Base-by-base conservation (phyloP, 2,329 filamentous ascomycete genomes). In the Tolypocladium album region DNA sequence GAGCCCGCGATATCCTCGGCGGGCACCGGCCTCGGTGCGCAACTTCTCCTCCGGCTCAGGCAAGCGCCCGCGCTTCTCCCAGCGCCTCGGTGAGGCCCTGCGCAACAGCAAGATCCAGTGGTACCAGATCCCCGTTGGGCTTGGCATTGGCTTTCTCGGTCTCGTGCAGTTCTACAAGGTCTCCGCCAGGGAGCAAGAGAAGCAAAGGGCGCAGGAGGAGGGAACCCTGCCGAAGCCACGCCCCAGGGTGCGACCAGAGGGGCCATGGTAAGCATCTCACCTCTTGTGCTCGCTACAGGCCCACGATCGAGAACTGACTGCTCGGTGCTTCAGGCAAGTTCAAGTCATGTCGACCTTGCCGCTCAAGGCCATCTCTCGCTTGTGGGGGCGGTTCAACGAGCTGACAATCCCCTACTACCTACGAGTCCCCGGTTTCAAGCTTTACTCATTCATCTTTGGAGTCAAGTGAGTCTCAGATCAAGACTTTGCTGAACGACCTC, bases 321-420 rank as follows among this genome's bases (percentile, higher is more conserved):
- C 36, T 4, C 52, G n/a, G 24, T 20, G 5, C 22, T 7, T n/a
- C 59, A 83, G 81, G 90, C 90, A 93, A 70, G 90, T 97, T 58
- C 89, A 92, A 71, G 84, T 97, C 71, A 96, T 97, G 89, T 95
- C 91, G 9, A 96, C 91, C 2, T 78, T 97, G 62, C 92, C 92
- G 40, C 79, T 97, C 63, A 97, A 97, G 76, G 92, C 90, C 42
- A 82, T 97, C 53, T 96, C 92, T 40, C 84, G 92, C 55, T 71
- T 95, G 64, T 97, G 92, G 92, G 92, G 92, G 43, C 84, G 81
- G 58, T 96, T 97, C 78, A 97, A 97, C 73, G 92, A 96, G 72
- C 77, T 96, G 56, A 86, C 86, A 13, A 88, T 97, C 43, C 92
- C 92, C 0, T 93, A 94, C 76, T 92, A 90, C 72, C 80, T 96